Conservation (phyloP, 2,329 filamentous ascomycete genomes). For the Xylariomycetidae sp. region DNA sequence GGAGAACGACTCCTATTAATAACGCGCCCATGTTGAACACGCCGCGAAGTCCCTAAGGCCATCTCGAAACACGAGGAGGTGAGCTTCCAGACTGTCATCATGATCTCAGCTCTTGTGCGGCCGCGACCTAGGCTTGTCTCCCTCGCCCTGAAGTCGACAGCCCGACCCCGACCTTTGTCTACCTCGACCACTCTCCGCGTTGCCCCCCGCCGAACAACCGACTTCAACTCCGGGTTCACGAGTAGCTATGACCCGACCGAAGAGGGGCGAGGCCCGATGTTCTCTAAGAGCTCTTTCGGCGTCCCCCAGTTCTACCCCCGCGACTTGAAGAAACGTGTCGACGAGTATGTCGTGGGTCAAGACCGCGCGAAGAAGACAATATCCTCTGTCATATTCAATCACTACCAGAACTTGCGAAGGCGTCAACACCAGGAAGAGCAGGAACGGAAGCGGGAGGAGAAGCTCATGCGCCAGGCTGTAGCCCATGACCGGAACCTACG, state of each 20-base stretch:
- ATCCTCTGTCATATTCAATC: conserved; percentile 90
- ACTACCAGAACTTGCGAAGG: conserved; percentile 83
- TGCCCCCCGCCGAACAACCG: conserved; percentile 35
- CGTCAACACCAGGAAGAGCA: conserved; percentile 71
- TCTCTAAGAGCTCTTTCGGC: conserved; percentile 47
- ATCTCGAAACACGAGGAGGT: conserved; percentile 4
- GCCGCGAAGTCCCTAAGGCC: no score
- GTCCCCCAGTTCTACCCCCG: conserved; percentile 59
- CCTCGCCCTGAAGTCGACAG: conserved; percentile 8
- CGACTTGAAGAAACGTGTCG: conserved; percentile 80
- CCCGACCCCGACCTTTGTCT: conserved; percentile 21
- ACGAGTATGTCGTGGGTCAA: conserved; percentile 95
- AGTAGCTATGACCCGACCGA: conserved; percentile 51
- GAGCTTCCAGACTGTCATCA: conserved; percentile 9
- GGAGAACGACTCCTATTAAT: no score
- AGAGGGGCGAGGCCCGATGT: conserved; percentile 55
- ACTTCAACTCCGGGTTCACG: conserved; percentile 54
- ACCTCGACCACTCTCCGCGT: conserved; percentile 21
- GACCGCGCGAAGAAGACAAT: conserved; percentile 91
- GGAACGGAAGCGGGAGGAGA: conserved; percentile 52
- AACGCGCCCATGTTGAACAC: no score
- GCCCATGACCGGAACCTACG: conserved; percentile 58
- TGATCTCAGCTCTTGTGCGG: conserved; percentile 19
- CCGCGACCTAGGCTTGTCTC: conserved; percentile 11
- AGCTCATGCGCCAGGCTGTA: conserved; percentile 63